Percentiles rank a stretch among this genome's conserved stretches.
Evolutionary conservation across 169 alveolate genomes (phyloP).

Genomic region (Plasmodium knowlesi): DNA sequence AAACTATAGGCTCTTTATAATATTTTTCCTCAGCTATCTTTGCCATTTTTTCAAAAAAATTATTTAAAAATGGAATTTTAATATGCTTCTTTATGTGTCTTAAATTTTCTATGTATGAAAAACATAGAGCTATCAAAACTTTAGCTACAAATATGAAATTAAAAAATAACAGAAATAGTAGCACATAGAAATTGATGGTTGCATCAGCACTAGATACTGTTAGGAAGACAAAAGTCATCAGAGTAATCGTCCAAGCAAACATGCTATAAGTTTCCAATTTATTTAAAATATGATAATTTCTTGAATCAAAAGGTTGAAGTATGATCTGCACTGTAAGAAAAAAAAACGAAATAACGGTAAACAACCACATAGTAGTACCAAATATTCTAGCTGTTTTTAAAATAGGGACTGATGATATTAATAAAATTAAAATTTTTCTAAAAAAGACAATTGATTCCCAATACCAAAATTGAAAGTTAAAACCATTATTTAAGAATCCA

Average conservation of each 20-base stretch:
- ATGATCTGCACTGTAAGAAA: constrained; percentile 83
- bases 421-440: constrained; percentile 84
- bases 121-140: constrained; percentile 62
- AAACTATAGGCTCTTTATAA: constrained; percentile 77
- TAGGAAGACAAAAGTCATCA: constrained; percentile 76
- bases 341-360: constrained; percentile 81
- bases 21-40: constrained; percentile 75
- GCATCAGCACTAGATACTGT: constrained; percentile 56
- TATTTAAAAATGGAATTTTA: constrained; percentile 76
- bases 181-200: constrained; percentile 56
- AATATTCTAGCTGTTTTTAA: constrained; percentile 78
- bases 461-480: constrained; percentile 86
- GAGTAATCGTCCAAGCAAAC: constrained; percentile 87
- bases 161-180: constrained; percentile 67
- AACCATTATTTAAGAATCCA: constrained; percentile 89
- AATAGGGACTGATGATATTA: constrained; percentile 83
- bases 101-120: constrained; percentile 78
- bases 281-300: constrained; percentile 85
- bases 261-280: constrained; percentile 87
- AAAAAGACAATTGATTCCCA: constrained; percentile 89
- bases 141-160: constrained; percentile 76
- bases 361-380: constrained; percentile 87
- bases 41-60: constrained; percentile 74
- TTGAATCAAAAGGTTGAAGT: constrained; percentile 87
- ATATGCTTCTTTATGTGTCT: constrained; percentile 68